phyloP scores from a whole-genome alignment of 2,329 filamentous ascomycete genomes.

The Colletotrichum tofieldiae region DNA sequence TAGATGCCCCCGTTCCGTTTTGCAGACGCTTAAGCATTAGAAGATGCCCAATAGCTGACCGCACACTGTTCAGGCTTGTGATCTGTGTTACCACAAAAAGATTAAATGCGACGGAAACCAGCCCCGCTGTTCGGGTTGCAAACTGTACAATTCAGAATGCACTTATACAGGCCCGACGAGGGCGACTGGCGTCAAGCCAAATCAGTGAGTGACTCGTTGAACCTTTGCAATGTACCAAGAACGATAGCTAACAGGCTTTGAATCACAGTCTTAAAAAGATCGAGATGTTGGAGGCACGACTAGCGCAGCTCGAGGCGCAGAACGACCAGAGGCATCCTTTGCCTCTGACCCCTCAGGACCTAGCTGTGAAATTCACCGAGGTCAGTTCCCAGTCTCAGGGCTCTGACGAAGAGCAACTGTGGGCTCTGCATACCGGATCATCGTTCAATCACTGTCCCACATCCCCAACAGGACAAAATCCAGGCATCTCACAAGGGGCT shows the following conservation, averaged over 20 bases:
- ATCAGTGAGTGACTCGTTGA: not conserved
- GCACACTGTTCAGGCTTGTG: conserved; percentile 25
- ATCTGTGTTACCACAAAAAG: conserved; percentile 38
- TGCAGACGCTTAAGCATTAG: too few relatives aligned
- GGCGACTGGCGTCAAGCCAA: not conserved
- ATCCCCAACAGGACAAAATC: not conserved
- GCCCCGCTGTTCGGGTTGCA: conserved; percentile 37
- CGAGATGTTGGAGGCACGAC: conserved; percentile 24
- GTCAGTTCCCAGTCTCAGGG: not conserved
- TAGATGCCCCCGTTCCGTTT: not conserved
- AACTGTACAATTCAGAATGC: conserved; percentile 36
- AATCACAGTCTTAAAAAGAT: conserved; percentile 10
- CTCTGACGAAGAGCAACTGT: not conserved
- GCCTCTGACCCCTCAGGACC: not conserved
- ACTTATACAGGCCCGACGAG: conserved; percentile 34
- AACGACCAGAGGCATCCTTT: not conserved
- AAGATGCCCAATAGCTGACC: too few relatives aligned
- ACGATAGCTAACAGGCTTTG: not conserved
- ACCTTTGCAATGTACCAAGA: not conserved
- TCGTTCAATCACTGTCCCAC: not conserved
- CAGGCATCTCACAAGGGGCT: not conserved
- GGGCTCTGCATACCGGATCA: not conserved
- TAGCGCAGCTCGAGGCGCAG: conserved; percentile 28
- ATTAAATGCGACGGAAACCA: conserved; percentile 37
- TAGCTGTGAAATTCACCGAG: not conserved